Conservation (phyloP, 768 basidiomycete genomes). For the Coprinellus micaceus region DNA sequence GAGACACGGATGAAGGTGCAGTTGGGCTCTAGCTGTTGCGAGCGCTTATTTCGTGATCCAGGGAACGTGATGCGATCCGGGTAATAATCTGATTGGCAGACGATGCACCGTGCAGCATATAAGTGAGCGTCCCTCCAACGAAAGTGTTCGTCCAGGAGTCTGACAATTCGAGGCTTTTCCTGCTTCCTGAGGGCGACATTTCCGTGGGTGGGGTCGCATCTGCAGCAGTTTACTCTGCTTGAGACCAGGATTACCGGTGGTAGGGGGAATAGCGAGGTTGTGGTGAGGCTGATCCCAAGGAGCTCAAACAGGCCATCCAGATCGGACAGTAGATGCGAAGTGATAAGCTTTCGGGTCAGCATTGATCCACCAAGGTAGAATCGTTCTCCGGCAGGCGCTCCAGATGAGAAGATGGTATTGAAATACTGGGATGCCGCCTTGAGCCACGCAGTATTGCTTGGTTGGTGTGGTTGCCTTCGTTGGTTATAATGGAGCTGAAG, state of each 20-base stretch:
- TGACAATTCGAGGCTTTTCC: neutral
- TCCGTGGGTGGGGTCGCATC: neutral
- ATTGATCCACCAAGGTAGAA: neutral
- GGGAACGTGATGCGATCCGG: neutral
- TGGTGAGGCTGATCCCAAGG: neutral
- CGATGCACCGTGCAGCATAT: neutral
- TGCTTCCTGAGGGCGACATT: neutral
- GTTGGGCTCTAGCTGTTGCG: slow-evolving; percentile 14
- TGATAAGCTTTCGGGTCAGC: neutral
- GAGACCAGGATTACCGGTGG: slow-evolving; percentile 3
- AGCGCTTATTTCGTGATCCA: neutral
- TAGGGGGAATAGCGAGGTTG: neutral
- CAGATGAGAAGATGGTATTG: neutral
- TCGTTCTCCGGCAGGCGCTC: neutral
- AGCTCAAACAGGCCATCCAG: neutral
- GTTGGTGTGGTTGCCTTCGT: neutral
- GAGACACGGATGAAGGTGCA: slow-evolving; percentile 22
- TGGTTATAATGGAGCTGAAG: slow-evolving; percentile 1
- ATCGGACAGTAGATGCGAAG: neutral
- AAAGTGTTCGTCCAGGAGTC: neutral
- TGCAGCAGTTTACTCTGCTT: neutral
- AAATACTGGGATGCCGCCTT: neutral
- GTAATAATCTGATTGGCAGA: slow-evolving; percentile 1
- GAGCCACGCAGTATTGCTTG: slow-evolving; percentile 1
- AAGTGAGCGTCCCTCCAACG: neutral